Evolutionary conservation across 345 rosid species (phyloP).

Genomic region (Carallia brachiata): DNA sequence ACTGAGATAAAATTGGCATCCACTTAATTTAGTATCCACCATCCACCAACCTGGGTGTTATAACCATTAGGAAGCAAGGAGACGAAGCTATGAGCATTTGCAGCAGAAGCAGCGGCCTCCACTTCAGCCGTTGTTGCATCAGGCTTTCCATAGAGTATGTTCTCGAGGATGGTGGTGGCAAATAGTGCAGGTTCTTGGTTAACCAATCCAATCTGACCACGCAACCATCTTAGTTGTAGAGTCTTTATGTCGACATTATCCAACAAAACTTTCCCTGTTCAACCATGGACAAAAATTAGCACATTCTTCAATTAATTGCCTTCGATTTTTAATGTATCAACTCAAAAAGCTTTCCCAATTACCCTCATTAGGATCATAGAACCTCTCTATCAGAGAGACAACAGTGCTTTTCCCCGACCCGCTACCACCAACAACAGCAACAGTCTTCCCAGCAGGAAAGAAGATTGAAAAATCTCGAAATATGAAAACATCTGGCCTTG

Average conservation of each 20-base stretch:
- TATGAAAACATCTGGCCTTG: constrained; percentile 90
- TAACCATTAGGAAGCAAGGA: constrained; percentile 88
- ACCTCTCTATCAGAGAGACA: constrained; percentile 88
- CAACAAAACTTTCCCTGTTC: constrained; percentile 81
- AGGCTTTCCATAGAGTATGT: constrained; percentile 83
- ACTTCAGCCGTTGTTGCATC: constrained; percentile 86
- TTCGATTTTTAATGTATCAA: constrained; percentile 6
- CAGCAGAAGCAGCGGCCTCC: constrained; percentile 86
- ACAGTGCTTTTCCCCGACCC: constrained; percentile 99
- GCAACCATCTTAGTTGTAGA: constrained; percentile 76
- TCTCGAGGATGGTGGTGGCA: constrained; percentile 91
- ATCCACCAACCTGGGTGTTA: constrained; percentile 69
- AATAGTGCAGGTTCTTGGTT: constrained; percentile 99
- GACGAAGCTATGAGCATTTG: constrained; percentile 92
- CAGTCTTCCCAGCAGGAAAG: constrained; percentile 94
- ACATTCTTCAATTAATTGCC: constrained; percentile 12
- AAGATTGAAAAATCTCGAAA: constrained; percentile 79
- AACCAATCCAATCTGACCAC: constrained; percentile 92
- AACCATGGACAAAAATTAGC: constrained; percentile 19
- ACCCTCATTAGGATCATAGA: constrained; percentile 93
- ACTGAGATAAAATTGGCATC: neutral
- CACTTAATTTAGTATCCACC: constrained; percentile 5
- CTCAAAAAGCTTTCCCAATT: constrained; percentile 19
- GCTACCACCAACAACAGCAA: constrained; percentile 97
- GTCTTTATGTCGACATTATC: constrained; percentile 86